Base-by-base conservation (phyloP, 2,329 filamentous ascomycete species). In the Stemphylium lycopersici region DNA sequence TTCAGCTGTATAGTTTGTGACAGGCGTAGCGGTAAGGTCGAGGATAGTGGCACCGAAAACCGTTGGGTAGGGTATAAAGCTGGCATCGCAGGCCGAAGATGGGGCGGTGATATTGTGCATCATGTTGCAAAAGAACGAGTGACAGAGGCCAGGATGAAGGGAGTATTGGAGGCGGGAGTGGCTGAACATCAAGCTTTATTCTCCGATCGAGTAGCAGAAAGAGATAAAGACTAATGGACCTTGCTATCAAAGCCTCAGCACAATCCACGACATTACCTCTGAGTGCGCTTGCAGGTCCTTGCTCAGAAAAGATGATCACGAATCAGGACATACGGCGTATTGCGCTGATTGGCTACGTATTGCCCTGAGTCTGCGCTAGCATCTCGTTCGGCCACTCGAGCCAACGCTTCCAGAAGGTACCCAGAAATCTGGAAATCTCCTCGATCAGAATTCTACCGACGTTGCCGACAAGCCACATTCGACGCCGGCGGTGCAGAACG, bases 361-460 rank as follows among this genome's bases (percentile, higher is more conserved):
- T 24, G 22, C 22, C 5, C 22, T 24, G 22, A 24, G 22, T 6
- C 22, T 24, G 22, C 22, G 22, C 22, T 24, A 59, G 41, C 11
- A 58, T 33, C 16, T 58, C 18, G 24, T 67, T 65, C 12, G 63
- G 65, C 65, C 62, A 68, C 4, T 58, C 50, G 8, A 66, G 62
- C 58, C 62, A 66, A n/a, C 55, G 24, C 39, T 48, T 56, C 62
- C 62, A 62, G 50, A 54, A 59, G n/a, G 53, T 42, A 13, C 60
- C 58, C 24, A 65, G 32, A 15, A 48, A 62, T 33, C 42, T 39
- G 36, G 59, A 56, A 18, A 63, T 58, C 24, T 43, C 51, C 15
- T 56, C 41, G 22, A 67, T 62, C 18, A 67, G 50, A 50, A 63
- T 48, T 4, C 49, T 47, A 33, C 63, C 61, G 32, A 48, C 52